Evolutionary conservation across 202 grass and related monocot species (phyloP), one percentile per base, ranked within the genome.

Genomic region (Setaria italica): DNA sequence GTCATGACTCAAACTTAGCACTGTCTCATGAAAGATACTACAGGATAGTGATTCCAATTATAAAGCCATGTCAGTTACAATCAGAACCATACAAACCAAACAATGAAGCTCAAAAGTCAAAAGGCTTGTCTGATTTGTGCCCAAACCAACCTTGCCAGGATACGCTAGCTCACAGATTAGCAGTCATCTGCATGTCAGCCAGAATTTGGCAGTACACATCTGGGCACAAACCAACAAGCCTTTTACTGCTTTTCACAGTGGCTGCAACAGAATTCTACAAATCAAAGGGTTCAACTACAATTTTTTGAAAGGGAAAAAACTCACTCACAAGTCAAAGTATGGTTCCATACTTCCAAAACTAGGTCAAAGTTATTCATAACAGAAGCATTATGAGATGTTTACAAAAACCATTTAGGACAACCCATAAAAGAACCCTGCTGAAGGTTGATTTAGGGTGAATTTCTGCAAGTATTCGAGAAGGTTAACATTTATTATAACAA

Each of bases 401-500:
- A 56, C 17, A 55, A 35, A 57, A 47, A 48, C 7, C 21, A n/a
- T 72, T 71, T n/a, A 46, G 17, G 29, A 49, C 42, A 62, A 7
- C 35, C 17, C n/a, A 46, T 63, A 8, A 59, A 25, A 60, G 29
- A 59, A 21, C n/a, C 11, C 3, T 29, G 37, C 2, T 59, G 29
- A 4, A 59, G 6, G 13, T n/a, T 12, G 9, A 34, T 72, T 47
- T 72, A 48, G n/a, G 16, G 46, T 39, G 54, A 67, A 20, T 17
- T 10, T 4, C 43, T 63, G 32, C 19, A 17, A 17, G 20, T 16
- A 20, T 79, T 74, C 21, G 54, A 74, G 49, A 74, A 42, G 2
- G 11, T n/a, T n/a, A 85, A 70, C 54, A 70, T 47, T 70, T 42
- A 76, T 25, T 39, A 39, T 43, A 65, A 68, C 15, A 80, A 62